Percentiles rank a stretch among this genome's conserved stretches.
phyloP scores from a whole-genome alignment of 805 yeast species.

The Danielia reshetovae region DNA sequence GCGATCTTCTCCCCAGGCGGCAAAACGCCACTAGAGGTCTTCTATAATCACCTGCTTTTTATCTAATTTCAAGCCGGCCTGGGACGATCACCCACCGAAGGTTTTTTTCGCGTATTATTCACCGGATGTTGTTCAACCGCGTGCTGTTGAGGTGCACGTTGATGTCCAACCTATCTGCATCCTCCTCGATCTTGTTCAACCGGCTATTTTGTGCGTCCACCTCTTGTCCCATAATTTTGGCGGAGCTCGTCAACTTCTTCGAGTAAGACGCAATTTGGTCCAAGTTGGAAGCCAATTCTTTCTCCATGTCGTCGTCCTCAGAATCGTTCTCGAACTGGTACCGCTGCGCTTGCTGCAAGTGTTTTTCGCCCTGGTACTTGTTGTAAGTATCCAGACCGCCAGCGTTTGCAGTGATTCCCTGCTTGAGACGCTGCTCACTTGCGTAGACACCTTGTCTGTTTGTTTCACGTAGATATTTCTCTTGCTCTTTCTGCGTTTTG shows the following conservation, averaged over 20 bases:
- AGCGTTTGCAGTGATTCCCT: conserved; percentile 49
- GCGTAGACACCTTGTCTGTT: conserved; percentile 56
- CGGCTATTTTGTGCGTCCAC: conserved; percentile 74
- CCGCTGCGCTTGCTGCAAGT: conserved; percentile 55
- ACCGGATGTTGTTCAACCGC: conserved; percentile 55
- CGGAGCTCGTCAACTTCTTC: conserved; percentile 66
- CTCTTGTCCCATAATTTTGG: conserved; percentile 70
- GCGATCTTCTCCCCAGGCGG: too few relatives aligned
- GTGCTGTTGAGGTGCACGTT: conserved; percentile 75
- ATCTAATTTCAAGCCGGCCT: too few relatives aligned
- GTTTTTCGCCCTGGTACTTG: conserved; percentile 50
- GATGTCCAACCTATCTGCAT: conserved; percentile 80
- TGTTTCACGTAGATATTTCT: conserved; percentile 57
- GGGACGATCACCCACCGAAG: too few relatives aligned
- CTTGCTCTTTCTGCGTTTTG: conserved; percentile 57
- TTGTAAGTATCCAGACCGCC: conserved; percentile 33
- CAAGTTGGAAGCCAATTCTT: conserved; percentile 78
- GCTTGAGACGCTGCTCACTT: conserved; percentile 65
- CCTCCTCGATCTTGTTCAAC: conserved; percentile 71
- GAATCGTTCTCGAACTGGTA: conserved; percentile 86
- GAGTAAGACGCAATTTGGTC: conserved; percentile 72
- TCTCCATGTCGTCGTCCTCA: conserved; percentile 91
- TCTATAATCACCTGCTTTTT: too few relatives aligned
- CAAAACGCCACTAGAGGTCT: too few relatives aligned
- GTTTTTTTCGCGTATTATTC: too few relatives aligned